phyloP scores from a whole-genome alignment of 768 basidiomycete genomes.

The Multifurca ochricompacta region DNA sequence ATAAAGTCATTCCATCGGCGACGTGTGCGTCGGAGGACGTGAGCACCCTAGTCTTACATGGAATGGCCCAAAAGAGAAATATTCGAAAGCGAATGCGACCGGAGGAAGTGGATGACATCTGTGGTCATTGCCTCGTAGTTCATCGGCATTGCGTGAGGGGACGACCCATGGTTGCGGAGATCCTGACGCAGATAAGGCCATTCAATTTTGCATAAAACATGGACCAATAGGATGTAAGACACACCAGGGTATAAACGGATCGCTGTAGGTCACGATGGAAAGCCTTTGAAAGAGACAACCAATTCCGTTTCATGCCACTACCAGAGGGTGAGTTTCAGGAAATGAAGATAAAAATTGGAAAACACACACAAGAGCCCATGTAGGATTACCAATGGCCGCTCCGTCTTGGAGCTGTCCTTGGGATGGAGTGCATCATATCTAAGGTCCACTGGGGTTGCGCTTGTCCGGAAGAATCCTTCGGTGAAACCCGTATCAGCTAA shows the following conservation, averaged over 20 bases:
- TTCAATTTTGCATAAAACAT: neutral
- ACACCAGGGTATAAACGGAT: slow-evolving; percentile 68
- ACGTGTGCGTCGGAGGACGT: no score
- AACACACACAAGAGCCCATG: slow-evolving; percentile 55
- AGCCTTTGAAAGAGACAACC: slow-evolving; percentile 72
- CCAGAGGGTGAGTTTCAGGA: neutral
- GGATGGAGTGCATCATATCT: slow-evolving; percentile 27
- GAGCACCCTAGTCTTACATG: slow-evolving; percentile 46
- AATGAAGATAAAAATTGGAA: neutral
- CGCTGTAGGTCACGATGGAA: slow-evolving; percentile 56
- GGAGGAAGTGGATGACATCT: slow-evolving; percentile 66
- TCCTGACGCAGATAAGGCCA: slow-evolving; percentile 41
- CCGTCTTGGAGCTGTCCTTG: slow-evolving; percentile 21
- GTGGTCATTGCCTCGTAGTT: slow-evolving; percentile 72
- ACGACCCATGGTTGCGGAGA: slow-evolving; percentile 83
- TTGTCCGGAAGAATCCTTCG: slow-evolving; percentile 14
- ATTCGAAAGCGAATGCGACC: slow-evolving; percentile 42
- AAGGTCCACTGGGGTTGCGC: slow-evolving; percentile 24
- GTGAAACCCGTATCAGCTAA: neutral
- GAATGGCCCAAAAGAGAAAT: slow-evolving; percentile 84
- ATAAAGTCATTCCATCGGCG: no score
- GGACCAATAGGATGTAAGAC: slow-evolving; percentile 15
- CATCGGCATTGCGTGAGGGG: slow-evolving; percentile 68
- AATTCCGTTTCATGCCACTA: slow-evolving; percentile 87
- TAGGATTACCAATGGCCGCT: slow-evolving; percentile 46